A percentile compares a stretch with the other conserved stretches of the same genome.
Conservation (phyloP, 192 early-diverging fungal species). For the Linnemannia exigua region DNA sequence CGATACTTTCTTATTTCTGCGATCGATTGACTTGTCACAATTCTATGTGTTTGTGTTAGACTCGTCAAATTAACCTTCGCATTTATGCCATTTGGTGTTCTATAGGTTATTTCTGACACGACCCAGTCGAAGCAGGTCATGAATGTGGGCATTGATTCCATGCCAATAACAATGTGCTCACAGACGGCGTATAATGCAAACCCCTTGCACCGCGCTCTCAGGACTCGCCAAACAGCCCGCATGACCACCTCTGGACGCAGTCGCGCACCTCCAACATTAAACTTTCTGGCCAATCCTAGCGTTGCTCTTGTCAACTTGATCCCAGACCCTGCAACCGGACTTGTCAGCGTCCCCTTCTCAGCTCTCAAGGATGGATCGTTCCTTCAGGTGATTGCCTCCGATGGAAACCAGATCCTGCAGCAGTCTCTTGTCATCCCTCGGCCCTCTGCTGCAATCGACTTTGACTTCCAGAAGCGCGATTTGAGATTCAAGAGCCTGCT, state of each 20-base stretch:
- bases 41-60: background rate
- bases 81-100: background rate
- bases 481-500: slow-evolving; percentile 43
- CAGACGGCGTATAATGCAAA: background rate
- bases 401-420: slow-evolving; percentile 40
- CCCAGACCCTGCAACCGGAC: slow-evolving; percentile 19
- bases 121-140: slow-evolving; percentile 17
- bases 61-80: background rate
- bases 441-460: background rate
- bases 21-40: background rate
- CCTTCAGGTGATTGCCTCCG: slow-evolving; percentile 34
- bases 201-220: background rate
- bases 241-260: background rate
- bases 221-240: background rate
- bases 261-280: slow-evolving; percentile 13
- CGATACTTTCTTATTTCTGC: background rate
- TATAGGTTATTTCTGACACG: slow-evolving; percentile 33
- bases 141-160: background rate
- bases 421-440: slow-evolving; percentile 21
- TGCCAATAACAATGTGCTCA: background rate
- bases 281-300: slow-evolving; percentile 44
- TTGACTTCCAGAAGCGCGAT: slow-evolving; percentile 35
- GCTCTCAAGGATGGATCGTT: slow-evolving; percentile 36
- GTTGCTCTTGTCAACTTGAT: slow-evolving; percentile 29
- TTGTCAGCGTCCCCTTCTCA: slow-evolving; percentile 23